These are phyloP conservation scores for Gaultheria prostrata DNA, from an alignment of 148 eudicot genomes.

Conservation along the genomic window DNA sequence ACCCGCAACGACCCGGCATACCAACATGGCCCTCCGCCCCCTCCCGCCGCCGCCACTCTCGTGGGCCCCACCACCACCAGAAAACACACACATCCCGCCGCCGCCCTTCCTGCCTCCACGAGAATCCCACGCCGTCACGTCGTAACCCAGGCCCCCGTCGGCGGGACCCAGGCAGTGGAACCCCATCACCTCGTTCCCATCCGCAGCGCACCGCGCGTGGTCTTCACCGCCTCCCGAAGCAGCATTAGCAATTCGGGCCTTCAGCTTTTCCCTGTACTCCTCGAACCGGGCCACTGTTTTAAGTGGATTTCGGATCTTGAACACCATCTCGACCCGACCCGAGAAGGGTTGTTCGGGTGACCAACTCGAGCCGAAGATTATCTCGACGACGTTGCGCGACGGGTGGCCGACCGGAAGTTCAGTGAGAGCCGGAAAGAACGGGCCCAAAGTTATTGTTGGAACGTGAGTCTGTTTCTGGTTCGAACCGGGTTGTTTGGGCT, in stretches of 20 bases:
- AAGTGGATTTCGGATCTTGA: conserved; percentile 64
- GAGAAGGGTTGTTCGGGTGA: conserved; percentile 49
- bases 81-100: conserved; percentile 46
- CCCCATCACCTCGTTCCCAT: conserved; percentile 96
- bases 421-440: conserved; percentile 56
- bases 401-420: conserved; percentile 85
- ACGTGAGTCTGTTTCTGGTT: conserved; percentile 16
- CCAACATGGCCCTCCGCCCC: conserved; percentile 76
- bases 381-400: conserved; percentile 87
- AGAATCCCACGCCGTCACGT: conserved; percentile 40
- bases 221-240: conserved; percentile 33
- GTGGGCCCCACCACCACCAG: conserved; percentile 82
- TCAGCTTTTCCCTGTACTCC: conserved; percentile 63
- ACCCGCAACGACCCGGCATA: conserved; percentile 93
- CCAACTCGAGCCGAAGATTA: conserved; percentile 86
- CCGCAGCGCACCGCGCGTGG: conserved; percentile 76
- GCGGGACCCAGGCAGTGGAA: conserved; percentile 71
- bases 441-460: conserved; percentile 23
- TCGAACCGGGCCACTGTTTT: conserved; percentile 63
- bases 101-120: conserved; percentile 43
- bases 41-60: conserved; percentile 71
- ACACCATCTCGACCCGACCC: conserved; percentile 77
- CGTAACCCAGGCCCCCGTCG: conserved; percentile 25
- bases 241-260: conserved; percentile 28
- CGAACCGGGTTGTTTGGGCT: conserved; percentile 15